These are phyloP conservation scores for Tephrocybe rancida DNA, from an alignment of 768 basidiomycete genomes.

Conservation along the genomic window DNA sequence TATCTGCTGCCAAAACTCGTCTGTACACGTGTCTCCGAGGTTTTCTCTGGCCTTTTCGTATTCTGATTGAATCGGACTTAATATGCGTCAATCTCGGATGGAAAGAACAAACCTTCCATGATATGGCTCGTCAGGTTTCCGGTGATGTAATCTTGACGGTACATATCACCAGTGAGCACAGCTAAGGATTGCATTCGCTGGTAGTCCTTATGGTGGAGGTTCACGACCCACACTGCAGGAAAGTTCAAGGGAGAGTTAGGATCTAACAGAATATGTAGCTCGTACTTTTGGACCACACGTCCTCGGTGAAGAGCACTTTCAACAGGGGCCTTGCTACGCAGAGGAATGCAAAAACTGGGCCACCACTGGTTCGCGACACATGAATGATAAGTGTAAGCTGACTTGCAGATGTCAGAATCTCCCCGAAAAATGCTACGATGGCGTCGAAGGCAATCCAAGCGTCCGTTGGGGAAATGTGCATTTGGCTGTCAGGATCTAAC, in stretches of 20 bases:
- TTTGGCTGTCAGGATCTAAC: constrained; percentile 24
- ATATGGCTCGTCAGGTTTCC: constrained; percentile 36
- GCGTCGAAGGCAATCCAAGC: constrained; percentile 28
- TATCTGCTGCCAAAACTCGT: constrained; percentile 21
- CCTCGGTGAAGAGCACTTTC: constrained; percentile 13
- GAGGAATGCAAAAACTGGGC: constrained; percentile 34
- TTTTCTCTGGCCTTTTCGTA: constrained; percentile 24
- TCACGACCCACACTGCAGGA: constrained; percentile 26
- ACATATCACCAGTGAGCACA: constrained; percentile 25
- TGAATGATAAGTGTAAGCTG: constrained; percentile 34
- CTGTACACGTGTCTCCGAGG: constrained; percentile 24
- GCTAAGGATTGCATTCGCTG: constrained; percentile 32
- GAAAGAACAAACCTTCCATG: constrained; percentile 22
- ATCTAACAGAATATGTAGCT: neutral
- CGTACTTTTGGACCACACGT: constrained; percentile 32
- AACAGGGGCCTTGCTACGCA: constrained; percentile 35
- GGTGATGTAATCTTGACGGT: constrained; percentile 40
- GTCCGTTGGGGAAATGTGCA: constrained; percentile 17
- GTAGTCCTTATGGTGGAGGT: constrained; percentile 30
- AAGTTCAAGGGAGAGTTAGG: neutral
- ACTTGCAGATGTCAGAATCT: constrained; percentile 22
- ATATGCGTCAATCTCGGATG: neutral
- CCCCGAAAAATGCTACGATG: constrained; percentile 22
- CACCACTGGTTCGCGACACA: constrained; percentile 30
- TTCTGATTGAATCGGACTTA: constrained; percentile 21